A percentile compares a stretch with the other conserved stretches of the same genome.
Conservation (phyloP, 2,329 filamentous ascomycete species). For the Allantophomopsis lycopodina region DNA sequence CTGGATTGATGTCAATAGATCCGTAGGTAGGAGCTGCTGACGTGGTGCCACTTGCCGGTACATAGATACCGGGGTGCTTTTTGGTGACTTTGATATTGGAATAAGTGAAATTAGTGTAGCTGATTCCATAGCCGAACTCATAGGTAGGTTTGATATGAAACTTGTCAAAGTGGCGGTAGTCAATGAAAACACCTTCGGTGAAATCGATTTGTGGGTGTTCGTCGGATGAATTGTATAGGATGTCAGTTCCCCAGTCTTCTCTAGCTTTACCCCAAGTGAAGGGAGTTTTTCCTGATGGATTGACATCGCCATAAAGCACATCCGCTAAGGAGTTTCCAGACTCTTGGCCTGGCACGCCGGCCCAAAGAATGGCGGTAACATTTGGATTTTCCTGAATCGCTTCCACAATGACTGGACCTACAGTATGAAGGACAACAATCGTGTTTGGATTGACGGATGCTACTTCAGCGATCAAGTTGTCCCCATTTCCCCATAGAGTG, state of each 20-base stretch:
- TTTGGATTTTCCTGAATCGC: slow-evolving; percentile 66
- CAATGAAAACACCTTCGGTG: slow-evolving; percentile 67
- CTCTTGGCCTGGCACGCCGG: slow-evolving; percentile 75
- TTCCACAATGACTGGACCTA: slow-evolving; percentile 65
- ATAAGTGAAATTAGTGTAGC: slow-evolving; percentile 68
- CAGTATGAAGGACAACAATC: slow-evolving; percentile 79
- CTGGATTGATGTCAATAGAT: slow-evolving; percentile 43
- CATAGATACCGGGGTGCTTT: slow-evolving; percentile 10
- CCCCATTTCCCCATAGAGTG: slow-evolving; percentile 74
- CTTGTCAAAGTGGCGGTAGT: slow-evolving; percentile 63
- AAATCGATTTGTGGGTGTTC: slow-evolving; percentile 56
- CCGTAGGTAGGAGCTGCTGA: slow-evolving; percentile 48
- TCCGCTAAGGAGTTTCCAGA: slow-evolving; percentile 68
- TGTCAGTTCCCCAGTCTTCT: slow-evolving; percentile 26
- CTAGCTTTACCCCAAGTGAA: slow-evolving; percentile 60
- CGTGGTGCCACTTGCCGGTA: slow-evolving; percentile 46
- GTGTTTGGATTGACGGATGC: slow-evolving; percentile 72
- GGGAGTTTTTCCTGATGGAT: slow-evolving; percentile 61
- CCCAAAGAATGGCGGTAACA: slow-evolving; percentile 73
- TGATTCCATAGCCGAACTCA: slow-evolving; percentile 71
- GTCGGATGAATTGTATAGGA: slow-evolving; percentile 24
- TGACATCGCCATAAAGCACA: slow-evolving; percentile 67
- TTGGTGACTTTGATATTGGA: slow-evolving; percentile 38
- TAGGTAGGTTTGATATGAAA: slow-evolving; percentile 51
- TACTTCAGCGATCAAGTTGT: slow-evolving; percentile 68